These are phyloP conservation scores for Pleurotus platypus DNA, from an alignment of 768 basidiomycete species.

Conservation along the genomic window DNA sequence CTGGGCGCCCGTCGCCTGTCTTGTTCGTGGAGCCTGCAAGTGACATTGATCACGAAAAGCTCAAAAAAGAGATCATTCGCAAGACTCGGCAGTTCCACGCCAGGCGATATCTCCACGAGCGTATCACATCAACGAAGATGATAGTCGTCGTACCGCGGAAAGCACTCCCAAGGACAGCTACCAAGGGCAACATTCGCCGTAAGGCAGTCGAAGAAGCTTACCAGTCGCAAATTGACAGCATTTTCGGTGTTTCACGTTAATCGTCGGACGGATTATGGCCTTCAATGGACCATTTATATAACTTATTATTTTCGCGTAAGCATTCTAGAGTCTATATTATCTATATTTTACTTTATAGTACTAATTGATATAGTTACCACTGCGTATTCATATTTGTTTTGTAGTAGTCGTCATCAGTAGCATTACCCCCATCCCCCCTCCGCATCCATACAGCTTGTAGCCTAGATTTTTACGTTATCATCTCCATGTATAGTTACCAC, in stretches of 20 bases:
- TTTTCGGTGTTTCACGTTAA: constrained; percentile 34
- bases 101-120: constrained; percentile 75
- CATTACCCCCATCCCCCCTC: constrained; percentile 1
- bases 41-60: constrained; percentile 49
- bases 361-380: not conserved
- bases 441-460: constrained; percentile 2
- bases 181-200: constrained; percentile 80
- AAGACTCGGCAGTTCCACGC: constrained; percentile 72
- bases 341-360: not conserved
- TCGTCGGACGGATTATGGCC: not conserved
- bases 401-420: not conserved
- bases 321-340: constrained; percentile 4
- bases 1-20: constrained; percentile 70
- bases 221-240: constrained; percentile 51
- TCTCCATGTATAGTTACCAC: not conserved
- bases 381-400: not conserved
- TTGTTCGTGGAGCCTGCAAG: constrained; percentile 68
- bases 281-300: not conserved
- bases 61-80: constrained; percentile 70
- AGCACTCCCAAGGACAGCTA: constrained; percentile 73
- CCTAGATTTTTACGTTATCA: not conserved
- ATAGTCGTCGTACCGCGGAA: constrained; percentile 62
- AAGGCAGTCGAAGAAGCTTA: constrained; percentile 70
- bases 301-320: not conserved
- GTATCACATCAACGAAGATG: constrained; percentile 61